A percentile compares a stretch with the other conserved stretches of the same genome.
Evolutionary conservation across 768 basidiomycete genomes (phyloP).

Genomic region (Suillus clintonianus): DNA sequence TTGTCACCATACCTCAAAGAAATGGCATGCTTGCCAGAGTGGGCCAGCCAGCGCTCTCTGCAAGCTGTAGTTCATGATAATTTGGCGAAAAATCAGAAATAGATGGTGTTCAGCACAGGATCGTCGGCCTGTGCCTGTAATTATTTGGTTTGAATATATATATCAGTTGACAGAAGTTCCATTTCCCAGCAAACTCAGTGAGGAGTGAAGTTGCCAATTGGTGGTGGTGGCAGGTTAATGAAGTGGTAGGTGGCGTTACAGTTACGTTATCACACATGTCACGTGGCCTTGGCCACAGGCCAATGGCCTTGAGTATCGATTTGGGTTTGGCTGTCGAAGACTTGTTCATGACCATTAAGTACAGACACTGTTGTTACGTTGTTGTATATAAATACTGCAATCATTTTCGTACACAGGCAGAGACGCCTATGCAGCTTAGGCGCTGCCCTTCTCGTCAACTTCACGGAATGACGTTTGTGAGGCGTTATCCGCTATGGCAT

Average conservation of each 20-base stretch:
- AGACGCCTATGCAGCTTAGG: not conserved
- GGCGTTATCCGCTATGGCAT: slow-evolving; percentile 36
- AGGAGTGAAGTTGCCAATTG: not conserved
- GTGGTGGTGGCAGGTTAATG: not conserved
- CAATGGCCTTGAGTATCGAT: not conserved
- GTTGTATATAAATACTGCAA: not conserved
- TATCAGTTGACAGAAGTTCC: not conserved
- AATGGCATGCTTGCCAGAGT: not conserved
- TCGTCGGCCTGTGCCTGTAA: not conserved
- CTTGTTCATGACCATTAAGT: not conserved
- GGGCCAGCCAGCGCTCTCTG: not conserved
- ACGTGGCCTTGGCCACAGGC: not conserved
- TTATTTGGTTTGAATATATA: no score
- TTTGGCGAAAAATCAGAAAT: not conserved
- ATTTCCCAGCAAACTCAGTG: not conserved
- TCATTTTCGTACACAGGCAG: not conserved
- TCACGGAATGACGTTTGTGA: slow-evolving; percentile 2
- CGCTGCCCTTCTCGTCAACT: not conserved
- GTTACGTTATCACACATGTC: not conserved
- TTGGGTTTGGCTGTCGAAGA: not conserved
- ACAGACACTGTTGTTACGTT: no score
- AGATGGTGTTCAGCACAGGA: no score
- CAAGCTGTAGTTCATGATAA: not conserved
- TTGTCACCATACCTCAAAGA: not conserved
- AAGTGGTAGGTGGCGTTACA: not conserved